Conservation (phyloP, 2,329 filamentous ascomycete species). For the Trichoderma koningii region DNA sequence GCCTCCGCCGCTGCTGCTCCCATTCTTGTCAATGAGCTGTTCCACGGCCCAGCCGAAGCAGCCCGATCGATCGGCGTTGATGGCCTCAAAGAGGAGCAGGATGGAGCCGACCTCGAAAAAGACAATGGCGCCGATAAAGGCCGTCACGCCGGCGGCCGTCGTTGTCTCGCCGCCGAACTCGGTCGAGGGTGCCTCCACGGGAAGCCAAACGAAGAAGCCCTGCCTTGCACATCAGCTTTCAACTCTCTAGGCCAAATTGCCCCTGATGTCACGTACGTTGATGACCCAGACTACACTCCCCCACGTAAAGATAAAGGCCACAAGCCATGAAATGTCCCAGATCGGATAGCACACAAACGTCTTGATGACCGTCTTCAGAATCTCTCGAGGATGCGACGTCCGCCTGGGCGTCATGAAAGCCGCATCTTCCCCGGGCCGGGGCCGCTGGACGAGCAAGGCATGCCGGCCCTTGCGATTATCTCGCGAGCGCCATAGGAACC, state of each 20-base stretch:
- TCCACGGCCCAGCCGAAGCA: slow-evolving; percentile 72
- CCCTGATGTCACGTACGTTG: slow-evolving; percentile 31
- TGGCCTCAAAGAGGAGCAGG: slow-evolving; percentile 65
- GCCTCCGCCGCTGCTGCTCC: slow-evolving; percentile 1
- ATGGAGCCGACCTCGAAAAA: slow-evolving; percentile 64
- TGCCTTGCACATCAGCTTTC: slow-evolving; percentile 49
- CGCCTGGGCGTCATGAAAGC: slow-evolving; percentile 26
- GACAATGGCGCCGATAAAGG: slow-evolving; percentile 67
- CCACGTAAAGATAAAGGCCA: slow-evolving; percentile 46
- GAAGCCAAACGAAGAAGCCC: slow-evolving; percentile 65
- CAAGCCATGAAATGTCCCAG: slow-evolving; percentile 48
- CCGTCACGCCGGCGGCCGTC: slow-evolving; percentile 61
- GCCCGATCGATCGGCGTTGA: slow-evolving; percentile 65
- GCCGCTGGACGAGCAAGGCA: slow-evolving; percentile 36
- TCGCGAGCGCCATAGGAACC: slow-evolving; percentile 45
- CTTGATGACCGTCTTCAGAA: slow-evolving; percentile 37
- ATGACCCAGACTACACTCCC: slow-evolving; percentile 32
- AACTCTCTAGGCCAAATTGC: background rate
- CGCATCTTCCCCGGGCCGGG: slow-evolving; percentile 30
- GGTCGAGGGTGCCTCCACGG: slow-evolving; percentile 53
- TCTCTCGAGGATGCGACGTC: slow-evolving; percentile 35
- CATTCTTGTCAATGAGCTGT: slow-evolving; percentile 42
- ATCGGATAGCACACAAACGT: slow-evolving; percentile 43
- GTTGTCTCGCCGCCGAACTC: slow-evolving; percentile 56
- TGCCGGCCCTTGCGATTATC: slow-evolving; percentile 49